Base-by-base conservation (phyloP, 2,329 filamentous ascomycete genomes). In the Penicillium sp. region DNA sequence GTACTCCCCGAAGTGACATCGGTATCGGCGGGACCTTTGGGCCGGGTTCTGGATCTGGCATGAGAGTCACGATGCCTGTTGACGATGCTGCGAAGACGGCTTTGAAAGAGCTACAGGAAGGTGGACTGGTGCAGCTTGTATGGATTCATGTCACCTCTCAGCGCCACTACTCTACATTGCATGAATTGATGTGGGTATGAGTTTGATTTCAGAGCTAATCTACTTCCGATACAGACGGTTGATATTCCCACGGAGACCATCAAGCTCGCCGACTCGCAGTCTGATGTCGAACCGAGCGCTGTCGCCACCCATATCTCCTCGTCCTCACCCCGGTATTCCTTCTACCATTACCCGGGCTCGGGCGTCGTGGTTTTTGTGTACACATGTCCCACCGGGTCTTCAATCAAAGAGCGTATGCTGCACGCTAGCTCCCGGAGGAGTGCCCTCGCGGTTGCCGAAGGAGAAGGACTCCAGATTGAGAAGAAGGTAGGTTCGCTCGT, bases 351-450 rank as follows among this genome's bases (percentile, higher is more conserved):
- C 56, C 72, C 74, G 5, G 70, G 73, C 30, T 74, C 74, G 11
- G 69, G 72, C 6, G 64, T 69, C 2, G 74, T 85, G 11, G 69
- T 86, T 20, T 87, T 86, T 68, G 79, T 86, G 52, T 86, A 85
- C 63, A 85, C 83, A 18, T 87, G 84, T 65, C 84, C 84, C 11
- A 76, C 78, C 0, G 74, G 65, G 11, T 81, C 81, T 13, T 83
- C 81, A 66, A 82, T 86, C 65, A 85, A 83, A 69, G 82, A 86
- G 67, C 76, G 83, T 49, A 86, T 87, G 84, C 62, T 86, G 53
- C 85, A 86, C 67, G 82, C 83, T 22, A 82, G 81, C 48, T 81
- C 78, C 52, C 77, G 82, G 61, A 74, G 74, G 25, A 76, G 76
- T 56, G 79, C 81, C n/a, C 71, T 86, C 25, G 63, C 66, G 24